Percentiles rank a stretch among this genome's conserved stretches.
phyloP scores from a whole-genome alignment of 768 basidiomycete genomes.

The Daedaleopsis sinensis region DNA sequence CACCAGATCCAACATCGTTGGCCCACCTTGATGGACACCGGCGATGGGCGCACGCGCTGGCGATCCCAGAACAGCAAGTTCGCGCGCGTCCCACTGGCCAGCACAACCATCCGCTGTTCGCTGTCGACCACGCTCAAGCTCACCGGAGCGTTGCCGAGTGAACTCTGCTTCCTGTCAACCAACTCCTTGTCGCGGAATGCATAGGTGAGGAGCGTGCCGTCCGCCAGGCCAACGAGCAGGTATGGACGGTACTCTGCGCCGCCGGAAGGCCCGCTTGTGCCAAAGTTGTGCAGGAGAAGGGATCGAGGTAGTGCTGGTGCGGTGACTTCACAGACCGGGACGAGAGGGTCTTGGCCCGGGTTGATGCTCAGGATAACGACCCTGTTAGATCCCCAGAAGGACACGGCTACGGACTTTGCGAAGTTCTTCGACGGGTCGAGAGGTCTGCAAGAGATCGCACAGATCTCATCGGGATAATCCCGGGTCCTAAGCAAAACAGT shows the following conservation, averaged over 20 bases:
- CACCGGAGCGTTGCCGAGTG: conserved; percentile 71
- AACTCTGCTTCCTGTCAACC: conserved; percentile 57
- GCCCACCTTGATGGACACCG: conserved; percentile 69
- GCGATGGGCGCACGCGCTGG: conserved; percentile 65
- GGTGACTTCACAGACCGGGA: conserved; percentile 38
- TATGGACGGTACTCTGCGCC: conserved; percentile 47
- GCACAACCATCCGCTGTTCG: conserved; percentile 57
- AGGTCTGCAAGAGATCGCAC: conserved; percentile 68
- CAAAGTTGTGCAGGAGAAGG: conserved; percentile 63
- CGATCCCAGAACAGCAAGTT: conserved; percentile 71
- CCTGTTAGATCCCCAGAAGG: conserved; percentile 73
- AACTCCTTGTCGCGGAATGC: conserved; percentile 37
- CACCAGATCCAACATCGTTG: neutral
- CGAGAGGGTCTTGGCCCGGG: conserved; percentile 19
- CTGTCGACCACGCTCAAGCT: conserved; percentile 55
- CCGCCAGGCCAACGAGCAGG: conserved; percentile 72
- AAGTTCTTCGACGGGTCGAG: conserved; percentile 50
- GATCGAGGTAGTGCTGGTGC: conserved; percentile 50
- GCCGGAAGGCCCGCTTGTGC: conserved; percentile 38
- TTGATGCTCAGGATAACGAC: conserved; percentile 57
- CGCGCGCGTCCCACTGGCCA: conserved; percentile 74
- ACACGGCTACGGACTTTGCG: conserved; percentile 57
- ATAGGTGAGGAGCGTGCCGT: conserved; percentile 73
- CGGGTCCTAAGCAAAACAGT: conserved; percentile 7
- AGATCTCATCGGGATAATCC: conserved; percentile 52